phyloP scores from a whole-genome alignment of 2,329 filamentous ascomycete species.

The Neonectria punicea region DNA sequence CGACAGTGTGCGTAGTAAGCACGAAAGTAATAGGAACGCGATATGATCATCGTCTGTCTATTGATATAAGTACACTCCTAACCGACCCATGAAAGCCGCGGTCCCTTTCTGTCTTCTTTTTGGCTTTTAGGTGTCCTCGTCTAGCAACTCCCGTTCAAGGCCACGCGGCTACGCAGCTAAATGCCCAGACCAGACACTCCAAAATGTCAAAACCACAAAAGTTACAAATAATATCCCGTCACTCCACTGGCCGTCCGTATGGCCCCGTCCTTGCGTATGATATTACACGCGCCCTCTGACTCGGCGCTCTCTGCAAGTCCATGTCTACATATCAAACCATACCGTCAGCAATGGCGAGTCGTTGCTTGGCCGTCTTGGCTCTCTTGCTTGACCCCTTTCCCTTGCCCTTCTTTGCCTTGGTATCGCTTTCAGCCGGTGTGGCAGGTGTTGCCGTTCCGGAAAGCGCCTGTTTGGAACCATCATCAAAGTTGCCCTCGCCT shows the following conservation, averaged over 20 bases:
- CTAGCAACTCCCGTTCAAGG: constrained; percentile 35
- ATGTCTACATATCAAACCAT: constrained; percentile 42
- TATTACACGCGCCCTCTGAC: constrained; percentile 37
- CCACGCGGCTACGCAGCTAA: constrained; percentile 4
- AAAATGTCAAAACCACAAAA: constrained; percentile 12
- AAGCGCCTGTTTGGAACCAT: constrained; percentile 70
- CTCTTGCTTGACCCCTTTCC: constrained; percentile 63
- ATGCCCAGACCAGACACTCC: constrained; percentile 14
- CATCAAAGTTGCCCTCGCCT: constrained; percentile 98
- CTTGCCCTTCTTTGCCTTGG: constrained; percentile 65
- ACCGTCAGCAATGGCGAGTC: constrained; percentile 75
- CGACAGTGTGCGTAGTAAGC: not conserved
- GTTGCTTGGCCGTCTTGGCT: constrained; percentile 75
- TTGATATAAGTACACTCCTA: constrained; percentile 43
- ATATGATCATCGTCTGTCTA: constrained; percentile 38
- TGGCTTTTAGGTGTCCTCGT: constrained; percentile 31
- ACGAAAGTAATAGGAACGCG: constrained; percentile 4
- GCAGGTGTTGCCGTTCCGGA: constrained; percentile 77
- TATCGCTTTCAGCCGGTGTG: constrained; percentile 75
- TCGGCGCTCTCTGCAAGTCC: constrained; percentile 17
- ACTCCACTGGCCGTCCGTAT: constrained; percentile 23
- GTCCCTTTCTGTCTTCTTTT: constrained; percentile 28
- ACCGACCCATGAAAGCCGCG: constrained; percentile 12
- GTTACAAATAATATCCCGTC: constrained; percentile 24
- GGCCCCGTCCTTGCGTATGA: constrained; percentile 31